These are phyloP conservation scores for Diaporthe capsici DNA, from an alignment of 2,329 filamentous ascomycete species.

Conservation along the genomic window DNA sequence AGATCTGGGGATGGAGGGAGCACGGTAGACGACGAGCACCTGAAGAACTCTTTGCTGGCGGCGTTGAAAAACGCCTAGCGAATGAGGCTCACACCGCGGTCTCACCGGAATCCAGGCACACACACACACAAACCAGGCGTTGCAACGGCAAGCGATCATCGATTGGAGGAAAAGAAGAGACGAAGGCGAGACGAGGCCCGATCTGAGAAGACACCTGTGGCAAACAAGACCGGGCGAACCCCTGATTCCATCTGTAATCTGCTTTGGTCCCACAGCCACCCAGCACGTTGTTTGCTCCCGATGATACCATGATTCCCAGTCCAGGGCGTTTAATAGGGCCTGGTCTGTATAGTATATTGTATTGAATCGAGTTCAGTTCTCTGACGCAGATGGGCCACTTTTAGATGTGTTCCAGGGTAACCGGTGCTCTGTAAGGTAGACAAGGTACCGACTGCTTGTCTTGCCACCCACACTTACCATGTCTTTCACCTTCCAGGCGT, in stretches of 20 bases:
- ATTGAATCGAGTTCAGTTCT: not conserved
- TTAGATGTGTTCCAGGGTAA: not conserved
- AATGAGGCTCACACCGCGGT: not conserved
- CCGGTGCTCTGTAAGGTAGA: not conserved
- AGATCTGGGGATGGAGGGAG: slow-evolving; percentile 4
- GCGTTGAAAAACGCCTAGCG: slow-evolving; percentile 32
- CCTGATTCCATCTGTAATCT: slow-evolving; percentile 10
- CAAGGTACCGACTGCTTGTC: not conserved
- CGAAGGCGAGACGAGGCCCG: slow-evolving; percentile 29
- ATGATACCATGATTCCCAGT: slow-evolving; percentile 25
- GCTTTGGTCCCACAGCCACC: slow-evolving; percentile 2
- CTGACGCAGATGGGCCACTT: not conserved
- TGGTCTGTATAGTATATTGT: slow-evolving; percentile 13
- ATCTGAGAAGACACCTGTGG: not conserved
- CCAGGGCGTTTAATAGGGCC: not conserved
- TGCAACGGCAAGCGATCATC: slow-evolving; percentile 24
- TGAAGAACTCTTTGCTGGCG: slow-evolving; percentile 33
- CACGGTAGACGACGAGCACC: slow-evolving; percentile 20
- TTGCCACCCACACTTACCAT: not conserved
- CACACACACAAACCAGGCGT: slow-evolving; percentile 30
- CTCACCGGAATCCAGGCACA: not conserved
- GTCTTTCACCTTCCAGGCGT: not conserved
- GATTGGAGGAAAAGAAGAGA: not conserved
- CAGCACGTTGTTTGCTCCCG: slow-evolving; percentile 34
- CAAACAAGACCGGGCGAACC: slow-evolving; percentile 31